phyloP scores from a whole-genome alignment of 257 asterid species.

The Solanum etuberosum region DNA sequence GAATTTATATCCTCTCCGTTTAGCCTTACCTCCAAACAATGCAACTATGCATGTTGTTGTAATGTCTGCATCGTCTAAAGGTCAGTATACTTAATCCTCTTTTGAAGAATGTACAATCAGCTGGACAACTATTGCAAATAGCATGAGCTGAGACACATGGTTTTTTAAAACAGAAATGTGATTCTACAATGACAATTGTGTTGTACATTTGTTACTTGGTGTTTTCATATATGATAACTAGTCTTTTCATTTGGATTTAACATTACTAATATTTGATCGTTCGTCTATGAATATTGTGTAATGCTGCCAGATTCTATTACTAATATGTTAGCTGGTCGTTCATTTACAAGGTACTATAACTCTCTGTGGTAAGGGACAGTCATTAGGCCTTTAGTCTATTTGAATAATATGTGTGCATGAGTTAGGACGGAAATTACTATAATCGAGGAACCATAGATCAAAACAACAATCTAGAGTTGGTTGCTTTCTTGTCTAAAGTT shows the following conservation, averaged over 20 bases:
- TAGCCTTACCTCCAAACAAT: conserved; percentile 87
- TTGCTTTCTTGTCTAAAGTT: background rate
- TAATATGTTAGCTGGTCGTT: background rate
- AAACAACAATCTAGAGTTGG: background rate
- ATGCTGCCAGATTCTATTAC: background rate
- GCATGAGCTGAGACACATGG: background rate
- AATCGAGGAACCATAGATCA: background rate
- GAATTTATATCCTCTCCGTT: conserved; percentile 68
- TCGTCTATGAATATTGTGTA: background rate
- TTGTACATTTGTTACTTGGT: background rate
- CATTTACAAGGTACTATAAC: background rate
- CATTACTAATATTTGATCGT: background rate
- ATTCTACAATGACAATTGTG: background rate
- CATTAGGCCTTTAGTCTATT: background rate
- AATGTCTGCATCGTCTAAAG: conserved; percentile 67
- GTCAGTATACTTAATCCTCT: conserved; percentile 15
- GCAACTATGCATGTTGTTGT: conserved; percentile 79
- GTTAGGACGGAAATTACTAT: background rate
- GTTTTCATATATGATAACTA: background rate
- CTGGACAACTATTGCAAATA: background rate
- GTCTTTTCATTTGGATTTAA: background rate
- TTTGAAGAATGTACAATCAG: background rate
- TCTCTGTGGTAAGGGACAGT: background rate
- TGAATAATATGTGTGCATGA: background rate
- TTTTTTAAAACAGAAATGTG: background rate